Evolutionary conservation across 768 basidiomycete species (phyloP), one percentile per base, ranked within the genome.

Genomic region (Hericium erinaceus): DNA sequence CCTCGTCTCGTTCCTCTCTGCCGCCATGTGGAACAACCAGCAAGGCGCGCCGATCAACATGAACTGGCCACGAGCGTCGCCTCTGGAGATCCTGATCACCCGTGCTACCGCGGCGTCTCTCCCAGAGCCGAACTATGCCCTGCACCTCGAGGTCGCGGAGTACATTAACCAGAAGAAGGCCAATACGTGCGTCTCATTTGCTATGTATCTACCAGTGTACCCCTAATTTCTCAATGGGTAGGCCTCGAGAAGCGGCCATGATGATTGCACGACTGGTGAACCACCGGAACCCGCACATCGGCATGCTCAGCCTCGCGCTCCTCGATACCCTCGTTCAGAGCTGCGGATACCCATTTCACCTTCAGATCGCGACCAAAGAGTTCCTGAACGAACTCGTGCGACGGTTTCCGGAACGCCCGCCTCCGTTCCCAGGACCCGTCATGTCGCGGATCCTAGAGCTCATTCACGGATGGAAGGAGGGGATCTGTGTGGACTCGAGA

Each of bases 301-400:
- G 92, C 20, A 80, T 95, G 61, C 83, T 98, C 33, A 84, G 92
- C 3, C 80, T 98, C 11, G 75, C 87, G 5, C 81, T 95, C 4
- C 83, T 98, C 61, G 89, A 94, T 70, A 93, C 90, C 13, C 85
- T 99, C 52, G 88, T 98, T 48, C 89, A 94, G 68, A 87, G 89
- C 41, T 98, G 95, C 68, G 97, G 97, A 70, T 99, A 99, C 72
- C 86, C 95, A 0, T 89, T 99, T 58, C 97, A 98, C 69, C 85
- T 99, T 22, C 97, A 99, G 70, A 89, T 98, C 64, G 78, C 89
- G 15, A 98, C 95, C 44, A 98, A 99, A 68, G 97, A 98, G 66
- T 99, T 98, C 68, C 78, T 98, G 16, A 99, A 99, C 72, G 97
- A 98, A 69, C 86, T 99, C 68, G 97, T 99, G 22, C 85, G 95